phyloP scores from a whole-genome alignment of 495 filamentous ascomycete species.

The Aspergillus homomorphus region DNA sequence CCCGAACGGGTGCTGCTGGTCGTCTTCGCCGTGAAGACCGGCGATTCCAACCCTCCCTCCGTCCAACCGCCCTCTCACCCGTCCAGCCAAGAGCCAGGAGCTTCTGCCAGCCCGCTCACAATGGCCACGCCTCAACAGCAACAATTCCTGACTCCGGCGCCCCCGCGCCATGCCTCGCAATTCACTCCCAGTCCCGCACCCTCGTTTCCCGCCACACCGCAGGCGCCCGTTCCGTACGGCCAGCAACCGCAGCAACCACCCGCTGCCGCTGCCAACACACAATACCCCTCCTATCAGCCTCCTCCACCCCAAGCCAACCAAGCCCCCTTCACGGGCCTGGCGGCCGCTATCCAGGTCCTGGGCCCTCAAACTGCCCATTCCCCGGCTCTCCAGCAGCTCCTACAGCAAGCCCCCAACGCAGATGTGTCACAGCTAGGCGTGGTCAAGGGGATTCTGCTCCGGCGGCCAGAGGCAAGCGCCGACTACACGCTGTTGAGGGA shows the following conservation, averaged over 20 bases:
- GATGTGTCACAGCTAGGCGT: constrained; percentile 60
- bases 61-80: constrained; percentile 45
- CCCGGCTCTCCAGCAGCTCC: constrained; percentile 63
- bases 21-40: constrained; percentile 67
- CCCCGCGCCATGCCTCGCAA: constrained; percentile 21
- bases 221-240: constrained; percentile 35
- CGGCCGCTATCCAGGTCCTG: constrained; percentile 49
- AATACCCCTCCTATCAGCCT: constrained; percentile 15
- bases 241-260: constrained; percentile 26
- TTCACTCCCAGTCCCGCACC: constrained; percentile 27
- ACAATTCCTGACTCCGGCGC: constrained; percentile 30
- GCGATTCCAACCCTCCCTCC: constrained; percentile 43
- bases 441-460: constrained; percentile 55
- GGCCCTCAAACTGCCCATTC: constrained; percentile 52
- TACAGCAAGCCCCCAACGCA: constrained; percentile 63
- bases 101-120: constrained; percentile 45
- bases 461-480: constrained; percentile 45
- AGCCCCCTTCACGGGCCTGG: constrained; percentile 20
- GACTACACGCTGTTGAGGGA: constrained; percentile 39
- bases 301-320: constrained; percentile 12
- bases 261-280: constrained; percentile 29
- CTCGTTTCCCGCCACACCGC: constrained; percentile 17
- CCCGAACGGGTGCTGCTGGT: constrained; percentile 70
- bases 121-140: constrained; percentile 38
- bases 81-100: constrained; percentile 36